These are phyloP conservation scores for Penicillium antarcticum DNA, from an alignment of 495 filamentous ascomycete genomes.

Conservation along the genomic window DNA sequence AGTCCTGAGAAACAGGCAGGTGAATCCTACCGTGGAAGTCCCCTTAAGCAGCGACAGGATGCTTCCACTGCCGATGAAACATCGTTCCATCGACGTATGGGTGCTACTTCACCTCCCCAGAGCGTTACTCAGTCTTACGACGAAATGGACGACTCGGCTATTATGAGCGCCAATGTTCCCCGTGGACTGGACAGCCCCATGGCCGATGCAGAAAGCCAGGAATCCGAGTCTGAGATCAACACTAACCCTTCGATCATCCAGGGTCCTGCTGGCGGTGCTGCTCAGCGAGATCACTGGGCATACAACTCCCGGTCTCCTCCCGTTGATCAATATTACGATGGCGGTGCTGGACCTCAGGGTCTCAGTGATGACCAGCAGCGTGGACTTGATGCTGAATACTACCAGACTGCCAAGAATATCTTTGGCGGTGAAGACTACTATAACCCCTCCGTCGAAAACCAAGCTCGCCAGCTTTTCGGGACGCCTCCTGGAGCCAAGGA, in stretches of 20 bases:
- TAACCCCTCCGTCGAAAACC: slow-evolving; percentile 24
- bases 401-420: slow-evolving; percentile 35
- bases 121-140: slow-evolving; percentile 66
- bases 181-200: slow-evolving; percentile 50
- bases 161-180: slow-evolving; percentile 58
- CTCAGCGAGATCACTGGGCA: slow-evolving; percentile 51
- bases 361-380: slow-evolving; percentile 26
- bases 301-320: slow-evolving; percentile 48
- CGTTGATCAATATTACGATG: slow-evolving; percentile 41
- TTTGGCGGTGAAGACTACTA: slow-evolving; percentile 38
- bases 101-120: slow-evolving; percentile 67
- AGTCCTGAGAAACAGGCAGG: slow-evolving; percentile 16
- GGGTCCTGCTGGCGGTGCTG: slow-evolving; percentile 57
- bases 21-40: slow-evolving; percentile 33
- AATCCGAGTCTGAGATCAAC: slow-evolving; percentile 61
- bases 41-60: slow-evolving; percentile 44
- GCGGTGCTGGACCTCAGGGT: slow-evolving; percentile 32
- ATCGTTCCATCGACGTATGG: slow-evolving; percentile 44
- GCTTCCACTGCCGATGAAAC: slow-evolving; percentile 39
- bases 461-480: slow-evolving; percentile 33
- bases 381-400: slow-evolving; percentile 37
- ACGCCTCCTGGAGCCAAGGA: slow-evolving; percentile 57
- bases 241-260: slow-evolving; percentile 78
- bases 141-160: slow-evolving; percentile 46
- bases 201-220: slow-evolving; percentile 60